Evolutionary conservation across 768 basidiomycete genomes (phyloP).

Genomic region (Podaxis mareebaensis): DNA sequence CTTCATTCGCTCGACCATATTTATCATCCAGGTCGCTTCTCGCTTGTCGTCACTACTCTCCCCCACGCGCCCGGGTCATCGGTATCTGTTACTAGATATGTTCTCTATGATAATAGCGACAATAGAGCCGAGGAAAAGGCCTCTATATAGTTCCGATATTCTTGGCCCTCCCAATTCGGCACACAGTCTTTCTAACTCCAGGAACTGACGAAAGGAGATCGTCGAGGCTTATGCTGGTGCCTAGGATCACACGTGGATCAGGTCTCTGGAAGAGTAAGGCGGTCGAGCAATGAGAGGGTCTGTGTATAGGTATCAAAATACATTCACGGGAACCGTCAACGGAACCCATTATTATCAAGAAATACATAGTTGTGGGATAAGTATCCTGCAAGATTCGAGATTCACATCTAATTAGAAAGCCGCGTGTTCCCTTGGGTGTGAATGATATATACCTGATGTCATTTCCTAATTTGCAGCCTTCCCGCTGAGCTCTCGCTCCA

Average conservation of each 20-base stretch:
- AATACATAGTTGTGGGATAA: conserved; percentile 4
- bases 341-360: conserved; percentile 7
- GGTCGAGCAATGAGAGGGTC: neutral
- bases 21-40: neutral
- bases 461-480: conserved; percentile 26
- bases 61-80: neutral
- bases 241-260: neutral
- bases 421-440: neutral
- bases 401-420: neutral
- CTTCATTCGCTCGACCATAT: neutral
- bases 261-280: neutral
- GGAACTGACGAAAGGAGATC: too few relatives aligned
- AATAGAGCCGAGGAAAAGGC: neutral
- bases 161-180: too few relatives aligned
- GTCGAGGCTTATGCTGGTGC: neutral
- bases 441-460: neutral
- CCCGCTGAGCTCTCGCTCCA: conserved; percentile 60
- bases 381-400: neutral
- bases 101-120: neutral
- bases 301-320: conserved; percentile 1
- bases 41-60: neutral
- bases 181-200: neutral
- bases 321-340: conserved; percentile 8
- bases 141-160: neutral
- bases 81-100: neutral